Evolutionary conservation across 371 early-diverging fungal genomes (phyloP).

Genomic region (Nematocida parisii): DNA sequence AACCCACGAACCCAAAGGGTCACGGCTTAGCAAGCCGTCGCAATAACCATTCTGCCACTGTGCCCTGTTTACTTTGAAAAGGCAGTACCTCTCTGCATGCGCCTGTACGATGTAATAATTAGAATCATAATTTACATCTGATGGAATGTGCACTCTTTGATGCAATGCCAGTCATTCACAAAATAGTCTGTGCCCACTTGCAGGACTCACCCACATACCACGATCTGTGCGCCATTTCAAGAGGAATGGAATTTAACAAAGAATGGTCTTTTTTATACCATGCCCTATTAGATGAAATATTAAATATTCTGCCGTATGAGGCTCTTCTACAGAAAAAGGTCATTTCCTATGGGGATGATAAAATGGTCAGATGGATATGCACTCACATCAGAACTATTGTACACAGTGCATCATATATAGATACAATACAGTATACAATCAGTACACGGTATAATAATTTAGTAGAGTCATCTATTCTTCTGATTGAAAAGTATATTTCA

Average conservation of each 20-base stretch:
- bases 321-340: background rate
- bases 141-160: no score
- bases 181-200: no score
- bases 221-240: no score
- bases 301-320: background rate
- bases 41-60: conserved; percentile 60
- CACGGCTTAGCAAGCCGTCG: conserved; percentile 53
- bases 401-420: background rate
- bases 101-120: no score
- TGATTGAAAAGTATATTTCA: background rate
- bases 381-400: background rate
- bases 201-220: no score
- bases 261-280: background rate
- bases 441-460: background rate
- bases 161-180: no score
- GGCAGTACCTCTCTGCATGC: no score
- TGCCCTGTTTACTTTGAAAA: conserved; percentile 21
- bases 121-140: no score
- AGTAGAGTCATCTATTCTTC: background rate
- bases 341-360: background rate
- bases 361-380: background rate
- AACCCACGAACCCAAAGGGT: conserved; percentile 58
- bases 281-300: background rate
- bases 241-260: background rate
- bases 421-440: no score